Percentiles rank a stretch among this genome's conserved stretches.
Conservation (phyloP, 352 stramenopile species). For the Blastocystis hominis region DNA sequence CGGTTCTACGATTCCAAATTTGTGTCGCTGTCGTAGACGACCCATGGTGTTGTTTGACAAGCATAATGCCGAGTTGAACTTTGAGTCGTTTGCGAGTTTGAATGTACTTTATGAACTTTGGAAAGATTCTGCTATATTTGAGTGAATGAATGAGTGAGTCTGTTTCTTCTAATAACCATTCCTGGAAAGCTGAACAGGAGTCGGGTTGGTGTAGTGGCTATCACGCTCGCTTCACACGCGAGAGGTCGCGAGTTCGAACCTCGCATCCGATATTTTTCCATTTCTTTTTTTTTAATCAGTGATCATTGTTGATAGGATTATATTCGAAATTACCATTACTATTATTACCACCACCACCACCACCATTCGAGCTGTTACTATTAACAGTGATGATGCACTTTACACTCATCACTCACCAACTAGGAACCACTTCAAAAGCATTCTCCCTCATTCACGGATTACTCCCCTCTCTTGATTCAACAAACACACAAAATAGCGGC, state of each 20-base stretch:
- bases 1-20: constrained; percentile 3
- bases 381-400: too few species aligned
- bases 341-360: not conserved
- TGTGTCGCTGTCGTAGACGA: constrained; percentile 15
- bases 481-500: too few species aligned
- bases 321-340: too few species aligned
- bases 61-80: constrained; percentile 7
- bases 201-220: constrained; percentile 57
- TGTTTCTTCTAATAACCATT: not conserved
- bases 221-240: constrained; percentile 55
- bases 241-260: constrained; percentile 53
- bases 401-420: too few species aligned
- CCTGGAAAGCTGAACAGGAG: not conserved
- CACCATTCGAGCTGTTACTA: too few species aligned
- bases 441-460: too few species aligned
- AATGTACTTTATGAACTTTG: constrained; percentile 37
- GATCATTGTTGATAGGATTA: too few species aligned
- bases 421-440: too few species aligned
- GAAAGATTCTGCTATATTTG: not conserved
- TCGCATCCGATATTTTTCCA: constrained; percentile 55
- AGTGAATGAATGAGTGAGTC: not conserved
- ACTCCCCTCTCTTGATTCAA: too few species aligned
- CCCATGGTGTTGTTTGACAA: not conserved
- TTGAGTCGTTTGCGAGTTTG: not conserved
- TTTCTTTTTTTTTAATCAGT: not conserved